Base-by-base conservation (phyloP, 331 rosid genomes). In the Prunus yedoensis region DNA sequence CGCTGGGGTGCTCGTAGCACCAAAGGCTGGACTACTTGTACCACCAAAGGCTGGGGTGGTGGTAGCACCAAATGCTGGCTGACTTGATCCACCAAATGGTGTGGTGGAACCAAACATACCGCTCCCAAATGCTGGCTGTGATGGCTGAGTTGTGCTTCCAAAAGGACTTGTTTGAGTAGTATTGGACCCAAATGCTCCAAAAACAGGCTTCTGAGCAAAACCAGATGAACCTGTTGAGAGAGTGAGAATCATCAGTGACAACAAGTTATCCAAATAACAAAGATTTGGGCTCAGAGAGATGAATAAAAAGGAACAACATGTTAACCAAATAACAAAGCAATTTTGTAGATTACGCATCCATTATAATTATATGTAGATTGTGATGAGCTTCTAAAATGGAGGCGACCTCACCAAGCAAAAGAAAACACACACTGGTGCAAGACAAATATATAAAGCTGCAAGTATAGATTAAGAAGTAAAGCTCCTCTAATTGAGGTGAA, bases 61-160 rank as follows among this genome's bases (percentile, higher is more conserved):
- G 0, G 78, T 15, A 3, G 90, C 66, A 53, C 91, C 90, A 71
- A 86, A 89, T 21, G 88, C 74, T 35, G 88, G 81, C 84, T 86
- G 94, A 65, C 82, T 72, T 30, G 90, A 72, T 30, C 82, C 93
- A 61, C 90, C 94, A 77, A 93, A 89, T 77, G 98, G 96, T 68
- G 97, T 81, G 75, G 97, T 78, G 56, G 97, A 88, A 77, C 97
- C 97, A 85, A 93, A 91, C 64, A 88, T 57, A 74, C 92, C 87
- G 83, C 88, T 88, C 46, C 98, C 98, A 74, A 93, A 91, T 57
- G 92, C 90, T 49, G 96, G 93, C 75, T 90, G 97, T 54, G 99
- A 89, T 61, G 85, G 88, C 68, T 91, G 97, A 25, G 80, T 51
- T 32, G 97, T 73, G 80, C 85, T 79, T 77, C 97, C 94, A 74